Evolutionary conservation across 2,329 filamentous ascomycete genomes (phyloP), one percentile per base, ranked within the genome.

Genomic region (Diaporthe ilicicola): DNA sequence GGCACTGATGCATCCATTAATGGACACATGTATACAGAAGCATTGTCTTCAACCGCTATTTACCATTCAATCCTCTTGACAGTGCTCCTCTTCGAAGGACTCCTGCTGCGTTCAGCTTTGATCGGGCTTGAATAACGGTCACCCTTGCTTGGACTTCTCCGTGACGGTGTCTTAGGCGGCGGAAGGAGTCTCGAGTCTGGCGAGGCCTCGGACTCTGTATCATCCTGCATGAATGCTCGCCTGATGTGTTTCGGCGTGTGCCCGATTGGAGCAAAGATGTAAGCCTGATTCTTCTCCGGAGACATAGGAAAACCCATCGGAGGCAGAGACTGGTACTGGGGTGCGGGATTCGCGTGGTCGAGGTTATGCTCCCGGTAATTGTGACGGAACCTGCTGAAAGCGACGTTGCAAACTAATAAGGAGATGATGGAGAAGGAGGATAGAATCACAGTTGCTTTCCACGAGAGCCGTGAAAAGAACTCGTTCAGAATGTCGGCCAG

Each of bases 401-500:
- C 83, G 13, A 88, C 75, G 74, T 88, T 88, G 78, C 65, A 68
- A 54, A 85, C 84, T 24, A 87, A 78, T 32, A 88, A 81, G 42
- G 82, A 83, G 4, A 85, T 79, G 27, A 87, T 77, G 32, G 89
- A 79, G 2, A 87, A 80, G 2, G 85, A 82, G 15, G 87, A 79
- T 69, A 89, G 82, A 73, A 89, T 87, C 44, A 70, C 69, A n/a
- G 70, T 72, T 5, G 71, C 67, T 22, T 72, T 72, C 71, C 71
- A 72, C 19, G 71, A 72, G 29, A 72, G 50, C 3, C 70, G 54
- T 9, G 55, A 53, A 5, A 97, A 91, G 80, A 98, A 98, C 77
- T 92, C 92, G 79, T 98, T 98, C 81, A 98, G 92, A 50, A 99
- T 97, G 78, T 94, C 90, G 0, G 95, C 95, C 78, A 98, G 93